Evolutionary conservation across 345 rosid species (phyloP).

Genomic region (Moricandia moricandioides): DNA sequence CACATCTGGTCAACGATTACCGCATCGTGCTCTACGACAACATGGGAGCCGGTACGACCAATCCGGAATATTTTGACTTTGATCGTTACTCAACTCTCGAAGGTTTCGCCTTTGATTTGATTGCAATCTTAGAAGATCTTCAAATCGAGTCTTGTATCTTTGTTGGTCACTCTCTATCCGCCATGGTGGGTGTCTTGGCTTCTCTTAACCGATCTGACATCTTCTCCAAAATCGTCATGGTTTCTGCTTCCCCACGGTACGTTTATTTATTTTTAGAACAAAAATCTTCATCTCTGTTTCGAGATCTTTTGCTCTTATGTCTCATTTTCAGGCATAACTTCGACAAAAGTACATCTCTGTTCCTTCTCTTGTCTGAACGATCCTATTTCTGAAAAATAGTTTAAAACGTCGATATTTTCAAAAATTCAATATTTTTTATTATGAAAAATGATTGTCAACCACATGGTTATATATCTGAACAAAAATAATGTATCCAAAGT

Average conservation of each 20-base stretch:
- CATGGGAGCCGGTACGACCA: constrained; percentile 91
- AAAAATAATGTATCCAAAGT: no score
- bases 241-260: constrained; percentile 82
- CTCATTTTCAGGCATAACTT: neutral
- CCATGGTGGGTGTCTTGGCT: constrained; percentile 73
- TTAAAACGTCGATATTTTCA: no score
- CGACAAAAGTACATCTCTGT: no score
- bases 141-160: constrained; percentile 50
- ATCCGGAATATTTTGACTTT: constrained; percentile 84
- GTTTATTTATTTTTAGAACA: no score
- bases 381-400: no score
- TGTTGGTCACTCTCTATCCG: constrained; percentile 86
- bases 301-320: neutral
- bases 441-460: no score
- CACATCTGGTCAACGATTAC: constrained; percentile 64
- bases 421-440: no score
- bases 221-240: constrained; percentile 69
- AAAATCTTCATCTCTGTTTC: neutral
- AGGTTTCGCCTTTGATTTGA: constrained; percentile 72
- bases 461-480: no score
- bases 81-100: constrained; percentile 65
- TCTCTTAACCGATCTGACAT: constrained; percentile 80
- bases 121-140: constrained; percentile 73
- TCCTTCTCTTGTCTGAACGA: no score
- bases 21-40: constrained; percentile 78